These are phyloP conservation scores for Aspergillus jensenii DNA, from an alignment of 2,329 filamentous ascomycete species.

Conservation along the genomic window DNA sequence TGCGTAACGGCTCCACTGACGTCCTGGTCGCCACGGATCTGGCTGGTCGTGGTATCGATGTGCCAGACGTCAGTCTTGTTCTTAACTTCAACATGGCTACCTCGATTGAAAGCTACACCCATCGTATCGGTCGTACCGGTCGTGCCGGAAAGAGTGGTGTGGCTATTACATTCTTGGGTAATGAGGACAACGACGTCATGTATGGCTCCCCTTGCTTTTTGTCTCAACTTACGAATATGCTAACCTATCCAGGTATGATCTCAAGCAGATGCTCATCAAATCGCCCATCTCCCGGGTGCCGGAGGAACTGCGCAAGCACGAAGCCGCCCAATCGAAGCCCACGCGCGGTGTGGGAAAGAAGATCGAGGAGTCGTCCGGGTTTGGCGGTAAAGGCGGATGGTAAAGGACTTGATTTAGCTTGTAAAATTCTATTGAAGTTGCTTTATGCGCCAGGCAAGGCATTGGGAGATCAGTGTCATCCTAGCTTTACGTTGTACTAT, in stretches of 20 bases:
- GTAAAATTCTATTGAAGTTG: background rate
- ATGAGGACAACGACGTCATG: conserved; percentile 84
- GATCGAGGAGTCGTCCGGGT: conserved; percentile 45
- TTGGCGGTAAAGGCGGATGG: conserved; percentile 39
- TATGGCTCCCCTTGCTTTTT: conserved; percentile 44
- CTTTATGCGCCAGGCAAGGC: background rate
- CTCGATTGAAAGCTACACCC: conserved; percentile 92
- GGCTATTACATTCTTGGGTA: conserved; percentile 90
- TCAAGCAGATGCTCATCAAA: conserved; percentile 95
- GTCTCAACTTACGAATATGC: conserved; percentile 4
- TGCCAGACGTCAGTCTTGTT: conserved; percentile 88
- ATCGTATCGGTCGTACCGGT: conserved; percentile 94
- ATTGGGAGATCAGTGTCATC: background rate
- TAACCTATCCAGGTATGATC: conserved; percentile 61
- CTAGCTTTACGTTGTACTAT: background rate
- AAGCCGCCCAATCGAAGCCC: conserved; percentile 84
- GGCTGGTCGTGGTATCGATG: conserved; percentile 95
- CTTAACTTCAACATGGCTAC: conserved; percentile 99
- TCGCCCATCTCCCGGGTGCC: conserved; percentile 84
- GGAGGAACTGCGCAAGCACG: conserved; percentile 85
- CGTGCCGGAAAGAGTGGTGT: conserved; percentile 96
- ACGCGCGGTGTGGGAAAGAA: conserved; percentile 45
- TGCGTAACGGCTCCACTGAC: conserved; percentile 76
- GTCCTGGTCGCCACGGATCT: conserved; percentile 95
- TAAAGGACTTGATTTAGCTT: conserved; percentile 1